These are phyloP conservation scores for Adansonia digitata DNA, from an alignment of 345 rosid genomes.

Conservation along the genomic window DNA sequence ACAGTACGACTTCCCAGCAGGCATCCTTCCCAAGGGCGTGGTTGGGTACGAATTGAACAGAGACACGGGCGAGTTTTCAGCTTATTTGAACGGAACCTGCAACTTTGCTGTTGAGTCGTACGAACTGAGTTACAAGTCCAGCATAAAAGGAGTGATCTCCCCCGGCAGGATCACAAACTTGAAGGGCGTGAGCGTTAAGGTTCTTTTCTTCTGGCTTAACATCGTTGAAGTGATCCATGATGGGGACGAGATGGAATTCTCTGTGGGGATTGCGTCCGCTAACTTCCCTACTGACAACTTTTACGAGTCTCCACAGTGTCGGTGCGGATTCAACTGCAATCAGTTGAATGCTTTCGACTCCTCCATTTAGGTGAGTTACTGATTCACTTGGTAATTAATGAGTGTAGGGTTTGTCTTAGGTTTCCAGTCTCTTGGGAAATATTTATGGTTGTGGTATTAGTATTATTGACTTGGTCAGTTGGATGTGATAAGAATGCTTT, in stretches of 20 bases:
- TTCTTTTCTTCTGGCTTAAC: constrained; percentile 52
- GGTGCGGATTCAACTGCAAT: constrained; percentile 44
- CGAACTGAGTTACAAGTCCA: constrained; percentile 46
- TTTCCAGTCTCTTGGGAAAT: background rate
- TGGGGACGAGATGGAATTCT: constrained; percentile 42
- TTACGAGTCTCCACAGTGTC: constrained; percentile 37
- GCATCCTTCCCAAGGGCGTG: constrained; percentile 67
- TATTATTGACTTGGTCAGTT: background rate
- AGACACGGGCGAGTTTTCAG: constrained; percentile 53
- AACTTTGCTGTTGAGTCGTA: constrained; percentile 46
- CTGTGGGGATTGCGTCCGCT: constrained; percentile 65
- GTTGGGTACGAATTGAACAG: constrained; percentile 42
- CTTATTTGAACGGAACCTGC: constrained; percentile 38
- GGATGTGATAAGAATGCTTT: background rate
- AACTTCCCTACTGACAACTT: constrained; percentile 44
- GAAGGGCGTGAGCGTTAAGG: constrained; percentile 50
- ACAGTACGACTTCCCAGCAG: constrained; percentile 45
- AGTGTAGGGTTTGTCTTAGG: background rate
- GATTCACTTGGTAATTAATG: background rate
- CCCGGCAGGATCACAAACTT: constrained; percentile 33
- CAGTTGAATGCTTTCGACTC: background rate
- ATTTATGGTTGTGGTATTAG: background rate
- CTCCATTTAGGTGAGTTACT: constrained; percentile 14
- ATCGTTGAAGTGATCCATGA: constrained; percentile 41
- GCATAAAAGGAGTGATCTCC: constrained; percentile 44